Evolutionary conservation across 768 basidiomycete species (phyloP), one percentile per base, ranked within the genome.

Genomic region (Dioszegia aurantiaca): DNA sequence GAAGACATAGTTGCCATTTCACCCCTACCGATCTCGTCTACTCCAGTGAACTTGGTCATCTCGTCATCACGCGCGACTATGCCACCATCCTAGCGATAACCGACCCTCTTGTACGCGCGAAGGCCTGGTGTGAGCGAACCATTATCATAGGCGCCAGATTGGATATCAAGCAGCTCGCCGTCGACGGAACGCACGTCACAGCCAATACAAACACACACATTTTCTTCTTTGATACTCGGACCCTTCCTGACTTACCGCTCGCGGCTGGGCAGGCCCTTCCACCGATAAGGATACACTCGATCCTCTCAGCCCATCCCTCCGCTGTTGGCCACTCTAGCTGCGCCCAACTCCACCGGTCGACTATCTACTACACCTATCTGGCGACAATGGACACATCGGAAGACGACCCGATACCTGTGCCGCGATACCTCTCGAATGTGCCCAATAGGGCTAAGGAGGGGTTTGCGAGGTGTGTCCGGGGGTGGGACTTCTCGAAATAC

Each of bases 11-110:
- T 0, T 67, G 67, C 33, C 70, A 72, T 40, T 67, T 60, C 31
- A 67, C 65, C n/a, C 17, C 31, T 5, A 39, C 17, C 1, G 67
- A 72, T 42, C 49, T 69, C 4, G 52, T 67, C 42, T 65, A 60
- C 27, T 58, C 60, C 6, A 53, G 63, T 5, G n/a, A 8, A 3
- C 14, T 57, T 2, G 65, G 63, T 4, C 39, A 48, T 11, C 24
- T 67, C 10, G 19, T 69, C 14, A 56, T 67, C 26, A 47, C 67
- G 0, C 55, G 65, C 3, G 46, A 72, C 42, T 72, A 72, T 48
- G 23, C 47, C 2, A 17, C 40, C 1, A 51, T 65, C 1, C 49
- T 72, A 3, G 33, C 45, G 10, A 44, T 57, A 2, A 24, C 33
- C 10, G 33, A 55, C 14, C 19, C 27, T 4, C 11, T 42, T 12